These are phyloP conservation scores for Saccharomyces pastorianus DNA, from an alignment of 1,139 yeast species.

Conservation along the genomic window DNA sequence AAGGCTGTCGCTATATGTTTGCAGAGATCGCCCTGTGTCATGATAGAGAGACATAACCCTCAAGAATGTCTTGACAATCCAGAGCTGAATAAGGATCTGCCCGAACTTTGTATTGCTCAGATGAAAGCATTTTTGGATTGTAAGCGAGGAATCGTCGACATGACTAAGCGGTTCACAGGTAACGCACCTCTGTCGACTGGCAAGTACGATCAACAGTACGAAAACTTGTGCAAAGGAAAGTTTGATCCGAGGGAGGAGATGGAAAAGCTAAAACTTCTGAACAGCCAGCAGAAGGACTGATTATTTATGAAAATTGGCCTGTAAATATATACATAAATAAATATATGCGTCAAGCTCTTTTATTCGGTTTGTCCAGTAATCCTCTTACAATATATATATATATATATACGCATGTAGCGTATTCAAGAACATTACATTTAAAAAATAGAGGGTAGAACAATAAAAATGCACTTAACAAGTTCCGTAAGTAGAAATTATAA, in stretches of 20 bases:
- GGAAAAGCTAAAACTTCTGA: slow-evolving; percentile 43
- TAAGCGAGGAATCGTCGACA: slow-evolving; percentile 74
- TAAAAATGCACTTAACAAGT: background rate
- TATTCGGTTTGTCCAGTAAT: background rate
- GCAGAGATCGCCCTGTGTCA: slow-evolving; percentile 93
- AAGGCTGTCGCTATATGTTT: slow-evolving; percentile 90
- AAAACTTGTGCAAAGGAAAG: slow-evolving; percentile 68
- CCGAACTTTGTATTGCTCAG: slow-evolving; percentile 82
- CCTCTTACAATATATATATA: background rate
- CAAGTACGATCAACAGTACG: slow-evolving; percentile 78
- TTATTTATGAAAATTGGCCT: background rate
- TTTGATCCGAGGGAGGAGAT: slow-evolving; percentile 78
- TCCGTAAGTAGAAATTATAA: background rate
- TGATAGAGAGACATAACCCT: slow-evolving; percentile 83
- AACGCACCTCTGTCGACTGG: slow-evolving; percentile 93
- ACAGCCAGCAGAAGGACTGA: slow-evolving; percentile 18
- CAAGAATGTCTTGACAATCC: slow-evolving; percentile 81
- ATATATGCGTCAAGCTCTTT: background rate
- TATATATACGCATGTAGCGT: background rate
- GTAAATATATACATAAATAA: background rate
- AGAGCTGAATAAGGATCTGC: slow-evolving; percentile 63
- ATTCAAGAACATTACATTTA: background rate
- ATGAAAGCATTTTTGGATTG: slow-evolving; percentile 84
- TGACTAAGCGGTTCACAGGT: slow-evolving; percentile 87
- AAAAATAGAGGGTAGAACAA: too few species aligned